Evolutionary conservation across 352 stramenopile species (phyloP).

Genomic region (Globisporangium camurandrum): DNA sequence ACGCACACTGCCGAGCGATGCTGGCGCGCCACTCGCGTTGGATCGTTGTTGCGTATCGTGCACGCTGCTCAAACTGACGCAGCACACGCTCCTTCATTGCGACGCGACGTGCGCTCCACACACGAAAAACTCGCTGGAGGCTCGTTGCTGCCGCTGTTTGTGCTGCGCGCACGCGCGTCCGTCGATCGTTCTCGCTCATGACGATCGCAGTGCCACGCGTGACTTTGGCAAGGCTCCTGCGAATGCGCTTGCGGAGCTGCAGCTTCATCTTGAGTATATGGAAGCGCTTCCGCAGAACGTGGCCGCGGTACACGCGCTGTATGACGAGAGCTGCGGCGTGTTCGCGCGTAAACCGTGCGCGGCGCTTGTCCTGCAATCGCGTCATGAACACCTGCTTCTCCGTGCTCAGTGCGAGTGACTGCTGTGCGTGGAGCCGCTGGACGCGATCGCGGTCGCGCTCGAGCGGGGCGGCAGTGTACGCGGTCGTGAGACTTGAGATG

Average conservation of each 20-base stretch:
- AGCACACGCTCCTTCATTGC: constrained; percentile 25
- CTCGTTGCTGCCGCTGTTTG: constrained; percentile 18
- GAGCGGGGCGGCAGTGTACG: constrained; percentile 17
- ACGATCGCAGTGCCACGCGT: constrained; percentile 60
- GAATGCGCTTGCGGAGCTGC: constrained; percentile 56
- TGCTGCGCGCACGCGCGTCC: constrained; percentile 13
- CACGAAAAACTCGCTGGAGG: constrained; percentile 32
- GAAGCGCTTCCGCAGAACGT: constrained; percentile 41
- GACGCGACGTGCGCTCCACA: constrained; percentile 19
- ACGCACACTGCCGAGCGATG: constrained; percentile 11
- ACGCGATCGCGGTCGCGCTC: constrained; percentile 15
- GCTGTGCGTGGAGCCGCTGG: constrained; percentile 14
- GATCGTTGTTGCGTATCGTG: constrained; percentile 15
- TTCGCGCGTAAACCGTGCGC: constrained; percentile 26
- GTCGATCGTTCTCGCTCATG: constrained; percentile 46
- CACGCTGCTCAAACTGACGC: constrained; percentile 15
- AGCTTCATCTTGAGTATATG: constrained; percentile 38
- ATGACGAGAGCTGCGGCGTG: constrained; percentile 36
- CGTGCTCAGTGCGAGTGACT: constrained; percentile 23
- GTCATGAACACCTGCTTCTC: constrained; percentile 46
- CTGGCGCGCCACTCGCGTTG: constrained; percentile 30
- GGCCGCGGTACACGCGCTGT: constrained; percentile 48
- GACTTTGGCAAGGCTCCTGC: constrained; percentile 45
- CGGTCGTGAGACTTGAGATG: background rate
- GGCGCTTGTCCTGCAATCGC: constrained; percentile 21